These are phyloP conservation scores for Coccomyxa sp. DNA, from an alignment of 139 green algal genomes.

Conservation along the genomic window DNA sequence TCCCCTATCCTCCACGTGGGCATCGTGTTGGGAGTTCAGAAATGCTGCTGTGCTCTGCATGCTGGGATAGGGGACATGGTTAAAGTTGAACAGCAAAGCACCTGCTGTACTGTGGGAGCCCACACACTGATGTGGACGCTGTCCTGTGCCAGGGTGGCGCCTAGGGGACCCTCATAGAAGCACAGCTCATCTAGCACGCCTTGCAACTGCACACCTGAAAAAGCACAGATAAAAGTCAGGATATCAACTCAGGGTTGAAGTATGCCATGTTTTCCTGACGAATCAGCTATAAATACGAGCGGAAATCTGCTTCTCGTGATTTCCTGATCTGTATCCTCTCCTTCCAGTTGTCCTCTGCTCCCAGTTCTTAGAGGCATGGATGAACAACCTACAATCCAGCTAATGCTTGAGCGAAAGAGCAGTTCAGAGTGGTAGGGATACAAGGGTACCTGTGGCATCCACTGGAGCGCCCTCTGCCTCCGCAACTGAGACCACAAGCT, in stretches of 20 bases:
- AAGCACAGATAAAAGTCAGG: neutral
- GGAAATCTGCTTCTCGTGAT: neutral
- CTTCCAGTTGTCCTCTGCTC: too few relatives aligned
- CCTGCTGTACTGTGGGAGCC: constrained; percentile 75
- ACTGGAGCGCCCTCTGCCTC: neutral
- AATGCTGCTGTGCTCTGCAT: neutral
- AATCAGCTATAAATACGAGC: neutral
- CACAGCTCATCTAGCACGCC: constrained; percentile 71
- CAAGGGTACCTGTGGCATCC: neutral
- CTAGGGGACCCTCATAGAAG: constrained; percentile 65
- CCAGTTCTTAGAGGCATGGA: too few relatives aligned
- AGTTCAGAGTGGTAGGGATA: neutral
- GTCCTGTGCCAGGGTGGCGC: constrained; percentile 20
- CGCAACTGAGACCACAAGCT: neutral
- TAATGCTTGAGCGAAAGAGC: neutral
- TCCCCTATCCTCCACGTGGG: too few relatives aligned
- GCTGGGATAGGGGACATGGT: neutral
- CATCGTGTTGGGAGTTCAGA: neutral
- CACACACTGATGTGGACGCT: constrained; percentile 40
- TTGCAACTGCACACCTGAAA: constrained; percentile 34
- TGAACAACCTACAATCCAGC: neutral
- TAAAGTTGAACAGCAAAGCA: neutral
- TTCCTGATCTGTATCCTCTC: neutral
- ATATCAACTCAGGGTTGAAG: neutral
- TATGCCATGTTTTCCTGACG: neutral